phyloP scores from a whole-genome alignment of 257 asterid genomes.

The Petunia secreta region DNA sequence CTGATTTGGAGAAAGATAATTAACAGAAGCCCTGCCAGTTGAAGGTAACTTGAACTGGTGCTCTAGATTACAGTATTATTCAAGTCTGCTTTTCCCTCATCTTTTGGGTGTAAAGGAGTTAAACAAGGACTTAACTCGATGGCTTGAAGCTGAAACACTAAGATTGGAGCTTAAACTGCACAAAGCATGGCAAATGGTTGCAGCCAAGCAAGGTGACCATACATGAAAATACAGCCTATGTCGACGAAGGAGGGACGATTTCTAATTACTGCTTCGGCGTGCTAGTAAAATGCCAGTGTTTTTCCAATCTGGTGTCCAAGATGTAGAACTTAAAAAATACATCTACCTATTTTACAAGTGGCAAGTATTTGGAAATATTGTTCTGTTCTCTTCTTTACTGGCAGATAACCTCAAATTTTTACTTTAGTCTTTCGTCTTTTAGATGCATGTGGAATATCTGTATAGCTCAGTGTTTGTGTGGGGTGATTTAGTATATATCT shows the following conservation, averaged over 20 bases:
- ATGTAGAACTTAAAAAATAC: too few species aligned
- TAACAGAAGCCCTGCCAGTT: slow-evolving; percentile 71
- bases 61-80: not conserved
- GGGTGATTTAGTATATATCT: too few species aligned
- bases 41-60: slow-evolving; percentile 54
- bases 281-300: not conserved
- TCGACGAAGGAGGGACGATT: slow-evolving; percentile 85
- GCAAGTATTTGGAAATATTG: too few species aligned
- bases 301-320: not conserved
- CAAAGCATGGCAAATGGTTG: slow-evolving; percentile 77
- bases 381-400: too few species aligned
- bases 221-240: slow-evolving; percentile 58
- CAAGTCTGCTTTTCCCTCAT: slow-evolving; percentile 22
- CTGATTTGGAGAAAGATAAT: slow-evolving; percentile 66
- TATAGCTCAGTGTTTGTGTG: too few species aligned
- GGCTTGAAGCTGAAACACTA: slow-evolving; percentile 94
- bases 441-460: too few species aligned
- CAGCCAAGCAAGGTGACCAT: slow-evolving; percentile 45
- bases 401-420: too few species aligned
- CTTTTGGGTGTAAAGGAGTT: slow-evolving; percentile 55
- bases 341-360: not conserved
- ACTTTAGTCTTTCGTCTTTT: too few species aligned
- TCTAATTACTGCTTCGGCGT: not conserved
- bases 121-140: slow-evolving; percentile 79
- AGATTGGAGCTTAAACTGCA: slow-evolving; percentile 86